These are phyloP conservation scores for Mortierella sp. DNA, from an alignment of 371 early-diverging fungal genomes.

Conservation along the genomic window DNA sequence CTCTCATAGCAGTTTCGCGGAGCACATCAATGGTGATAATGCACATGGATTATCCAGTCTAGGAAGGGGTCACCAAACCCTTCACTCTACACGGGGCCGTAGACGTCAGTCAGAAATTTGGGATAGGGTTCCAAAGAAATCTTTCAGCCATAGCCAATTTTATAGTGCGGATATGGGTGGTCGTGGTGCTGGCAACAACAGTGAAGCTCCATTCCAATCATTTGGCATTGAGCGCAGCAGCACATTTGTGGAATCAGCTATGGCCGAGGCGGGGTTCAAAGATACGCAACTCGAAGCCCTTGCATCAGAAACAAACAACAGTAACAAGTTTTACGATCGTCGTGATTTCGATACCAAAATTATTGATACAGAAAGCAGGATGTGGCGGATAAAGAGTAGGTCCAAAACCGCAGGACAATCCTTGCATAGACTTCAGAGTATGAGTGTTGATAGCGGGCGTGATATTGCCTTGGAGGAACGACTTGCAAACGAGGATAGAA, in stretches of 20 bases:
- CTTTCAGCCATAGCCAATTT: conserved; percentile 3
- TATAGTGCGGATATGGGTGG: background rate
- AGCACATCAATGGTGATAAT: conserved; percentile 7
- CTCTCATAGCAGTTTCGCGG: conserved; percentile 26
- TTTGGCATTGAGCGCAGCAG: conserved; percentile 29
- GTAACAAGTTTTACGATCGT: conserved; percentile 49
- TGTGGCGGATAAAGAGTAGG: conserved; percentile 1
- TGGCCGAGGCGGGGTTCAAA: conserved; percentile 40
- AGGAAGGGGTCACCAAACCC: background rate
- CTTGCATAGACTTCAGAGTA: conserved; percentile 22
- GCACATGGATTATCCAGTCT: conserved; percentile 22
- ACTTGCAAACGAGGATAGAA: background rate
- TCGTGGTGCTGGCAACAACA: background rate
- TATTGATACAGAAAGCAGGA: conserved; percentile 19
- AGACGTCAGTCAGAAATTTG: background rate
- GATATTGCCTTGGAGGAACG: background rate
- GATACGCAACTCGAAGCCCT: conserved; percentile 12
- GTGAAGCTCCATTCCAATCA: background rate
- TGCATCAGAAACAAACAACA: conserved; percentile 14
- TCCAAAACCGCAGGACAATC: conserved; percentile 3
- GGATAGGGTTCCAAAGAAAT: background rate
- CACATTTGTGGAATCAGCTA: conserved; percentile 34
- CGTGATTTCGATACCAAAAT: conserved; percentile 51
- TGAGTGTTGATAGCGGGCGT: background rate
- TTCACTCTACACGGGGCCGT: background rate